Evolutionary conservation across 345 rosid genomes (phyloP), one percentile per base, ranked within the genome.

Genomic region (Gynandropsis gynandra): DNA sequence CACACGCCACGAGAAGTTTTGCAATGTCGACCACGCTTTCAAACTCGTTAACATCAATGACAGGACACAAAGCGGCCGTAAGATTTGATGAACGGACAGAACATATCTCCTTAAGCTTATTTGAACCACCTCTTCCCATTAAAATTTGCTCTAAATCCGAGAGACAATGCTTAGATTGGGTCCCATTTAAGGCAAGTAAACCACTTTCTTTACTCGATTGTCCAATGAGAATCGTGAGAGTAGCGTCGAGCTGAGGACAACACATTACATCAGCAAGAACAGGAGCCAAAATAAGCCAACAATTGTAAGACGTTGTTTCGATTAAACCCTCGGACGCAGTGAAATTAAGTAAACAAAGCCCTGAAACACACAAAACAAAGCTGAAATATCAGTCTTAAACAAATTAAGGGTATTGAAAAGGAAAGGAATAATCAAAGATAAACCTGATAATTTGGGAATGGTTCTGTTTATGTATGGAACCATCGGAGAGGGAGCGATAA

Each of bases 201-300:
- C 84, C 76, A 2, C 80, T 82, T 15, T 64, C 65, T 73, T 78
- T 74, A 52, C 98, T 92, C 24, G 82, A 82, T 59, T 77, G 80
- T 10, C 95, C 98, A 11, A 87, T 74, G 32, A 85, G 84, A 36
- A 92, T 87, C 17, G 78, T 57, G 24, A 92, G 70, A 3, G 89
- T 75, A 27, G 95, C 98, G 50, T 77, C 81, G 15, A 87, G 56
- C 76, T 92, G 98, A 8, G 98, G 98, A 70, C 98, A 92, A 61
- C 98, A 92, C 69, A 87, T 81, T 45, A 87, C 96, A 45, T 92
- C 82, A 10, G 98, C 96, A 60, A 87, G 63, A 58, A 82, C 58
- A 1, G 96, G 89, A 35, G 98, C 98, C 37, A 92, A 84, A 43
- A 73, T 64, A 10, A 76, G 70, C 69, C 66, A 81, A 70, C 98